Conservation (phyloP, 306 rosid genomes). For the Vachellia collinsii region DNA sequence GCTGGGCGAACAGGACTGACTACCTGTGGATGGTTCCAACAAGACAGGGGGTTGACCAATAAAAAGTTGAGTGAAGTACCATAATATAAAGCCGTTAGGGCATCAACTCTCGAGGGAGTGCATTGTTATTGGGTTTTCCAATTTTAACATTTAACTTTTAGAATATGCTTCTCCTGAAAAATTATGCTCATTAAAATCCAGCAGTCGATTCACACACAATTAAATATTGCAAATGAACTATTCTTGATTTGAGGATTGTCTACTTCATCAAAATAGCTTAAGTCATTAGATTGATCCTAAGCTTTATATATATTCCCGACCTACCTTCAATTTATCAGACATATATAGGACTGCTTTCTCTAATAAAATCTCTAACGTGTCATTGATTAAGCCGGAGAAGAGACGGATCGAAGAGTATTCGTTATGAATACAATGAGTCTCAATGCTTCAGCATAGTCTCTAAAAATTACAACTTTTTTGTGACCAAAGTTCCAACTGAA, state of each 20-base stretch:
- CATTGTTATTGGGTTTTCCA: too few species aligned
- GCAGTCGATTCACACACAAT: not conserved
- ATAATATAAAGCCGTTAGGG: too few species aligned
- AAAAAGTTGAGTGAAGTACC: too few species aligned
- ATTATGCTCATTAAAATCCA: too few species aligned
- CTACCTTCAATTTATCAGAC: not conserved
- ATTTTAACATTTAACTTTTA: too few species aligned
- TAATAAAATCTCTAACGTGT: not conserved
- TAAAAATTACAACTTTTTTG: not conserved
- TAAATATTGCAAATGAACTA: not conserved
- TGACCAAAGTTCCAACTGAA: not conserved
- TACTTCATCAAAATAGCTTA: not conserved
- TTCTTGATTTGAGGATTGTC: not conserved
- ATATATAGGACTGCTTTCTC: not conserved
- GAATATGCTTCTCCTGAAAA: too few species aligned
- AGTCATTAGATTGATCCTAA: not conserved
- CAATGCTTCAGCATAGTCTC: not conserved
- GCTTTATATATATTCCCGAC: not conserved
- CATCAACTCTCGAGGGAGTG: too few species aligned
- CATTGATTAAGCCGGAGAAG: not conserved
- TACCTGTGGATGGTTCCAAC: too few species aligned
- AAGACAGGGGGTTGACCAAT: too few species aligned
- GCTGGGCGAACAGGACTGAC: too few species aligned
- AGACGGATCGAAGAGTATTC: not conserved
- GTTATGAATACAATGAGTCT: not conserved